Percentiles rank a stretch among this genome's conserved stretches.
Conservation (phyloP, 2,329 filamentous ascomycete species). For the Venturiaceae sp. region DNA sequence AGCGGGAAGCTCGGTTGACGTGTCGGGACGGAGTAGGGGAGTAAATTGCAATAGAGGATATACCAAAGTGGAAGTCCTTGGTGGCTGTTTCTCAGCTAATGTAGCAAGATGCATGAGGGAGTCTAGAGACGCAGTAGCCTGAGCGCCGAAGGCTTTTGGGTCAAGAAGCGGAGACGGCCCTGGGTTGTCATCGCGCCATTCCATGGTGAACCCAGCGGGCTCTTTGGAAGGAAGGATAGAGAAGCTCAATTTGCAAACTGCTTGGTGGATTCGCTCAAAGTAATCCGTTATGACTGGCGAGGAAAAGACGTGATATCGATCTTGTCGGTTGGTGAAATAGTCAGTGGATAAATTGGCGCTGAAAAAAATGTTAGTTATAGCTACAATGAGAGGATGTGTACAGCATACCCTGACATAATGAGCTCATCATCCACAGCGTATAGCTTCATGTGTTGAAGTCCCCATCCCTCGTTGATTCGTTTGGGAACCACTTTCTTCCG, state of each 20-base stretch:
- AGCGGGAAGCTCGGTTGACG: slow-evolving; percentile 81
- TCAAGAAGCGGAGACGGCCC: slow-evolving; percentile 65
- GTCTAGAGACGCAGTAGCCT: slow-evolving; percentile 55
- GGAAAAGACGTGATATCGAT: slow-evolving; percentile 85
- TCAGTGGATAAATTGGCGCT: slow-evolving; percentile 83
- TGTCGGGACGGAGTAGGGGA: slow-evolving; percentile 67
- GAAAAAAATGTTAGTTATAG: neutral
- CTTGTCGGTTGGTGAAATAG: slow-evolving; percentile 93
- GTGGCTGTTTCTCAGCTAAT: slow-evolving; percentile 16
- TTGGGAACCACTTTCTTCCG: slow-evolving; percentile 76
- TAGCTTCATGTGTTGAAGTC: slow-evolving; percentile 96
- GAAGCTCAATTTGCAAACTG: slow-evolving; percentile 74
- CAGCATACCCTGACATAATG: slow-evolving; percentile 71
- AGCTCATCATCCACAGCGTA: slow-evolving; percentile 95
- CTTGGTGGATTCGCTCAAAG: slow-evolving; percentile 67
- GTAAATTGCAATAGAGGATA: slow-evolving; percentile 86
- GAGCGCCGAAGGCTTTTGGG: slow-evolving; percentile 51
- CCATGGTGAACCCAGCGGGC: slow-evolving; percentile 40
- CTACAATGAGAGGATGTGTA: neutral
- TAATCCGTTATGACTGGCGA: slow-evolving; percentile 73
- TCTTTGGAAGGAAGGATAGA: slow-evolving; percentile 54
- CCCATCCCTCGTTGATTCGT: slow-evolving; percentile 96
- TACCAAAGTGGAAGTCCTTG: slow-evolving; percentile 54
- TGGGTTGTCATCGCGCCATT: slow-evolving; percentile 69
- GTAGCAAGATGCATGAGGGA: slow-evolving; percentile 51